A percentile compares a stretch with the other conserved stretches of the same genome.
Conservation (phyloP, 139 green algal species). For the Tetratostichococcus sp. region DNA sequence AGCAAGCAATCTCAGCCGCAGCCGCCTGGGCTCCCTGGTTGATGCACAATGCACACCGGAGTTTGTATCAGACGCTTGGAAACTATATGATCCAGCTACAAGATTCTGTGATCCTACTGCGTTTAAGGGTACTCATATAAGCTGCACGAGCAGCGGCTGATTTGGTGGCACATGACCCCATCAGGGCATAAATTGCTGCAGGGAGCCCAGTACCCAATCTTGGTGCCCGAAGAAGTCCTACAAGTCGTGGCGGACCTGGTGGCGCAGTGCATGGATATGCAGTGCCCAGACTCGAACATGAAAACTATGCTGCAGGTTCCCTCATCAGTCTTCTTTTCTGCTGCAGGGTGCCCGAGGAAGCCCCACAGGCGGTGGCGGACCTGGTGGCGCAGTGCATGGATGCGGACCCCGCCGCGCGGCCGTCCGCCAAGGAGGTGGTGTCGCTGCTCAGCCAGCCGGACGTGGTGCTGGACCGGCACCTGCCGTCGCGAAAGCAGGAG, state of each 20-base stretch:
- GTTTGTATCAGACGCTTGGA: too few relatives aligned
- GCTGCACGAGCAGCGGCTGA: too few relatives aligned
- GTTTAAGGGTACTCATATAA: too few relatives aligned
- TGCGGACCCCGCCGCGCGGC: constrained; percentile 11
- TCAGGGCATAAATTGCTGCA: too few relatives aligned
- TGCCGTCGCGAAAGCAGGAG: not conserved
- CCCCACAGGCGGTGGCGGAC: constrained; percentile 13
- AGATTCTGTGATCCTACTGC: too few relatives aligned
- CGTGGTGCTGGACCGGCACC: not conserved
- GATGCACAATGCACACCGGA: too few relatives aligned
- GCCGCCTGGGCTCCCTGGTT: not conserved
- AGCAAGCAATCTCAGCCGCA: not conserved
- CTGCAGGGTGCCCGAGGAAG: constrained; percentile 27
- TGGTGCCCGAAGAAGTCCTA: constrained; percentile 24
- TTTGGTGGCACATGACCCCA: too few relatives aligned
- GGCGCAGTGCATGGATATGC: constrained; percentile 25
- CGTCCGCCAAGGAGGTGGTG: constrained; percentile 3
- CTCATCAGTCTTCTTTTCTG: too few relatives aligned
- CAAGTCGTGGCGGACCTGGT: constrained; percentile 15
- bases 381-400: constrained; percentile 26
- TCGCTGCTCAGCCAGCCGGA: constrained; percentile 9
- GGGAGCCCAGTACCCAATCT: too few relatives aligned
- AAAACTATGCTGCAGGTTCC: too few relatives aligned
- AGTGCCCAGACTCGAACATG: too few relatives aligned
- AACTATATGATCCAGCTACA: too few relatives aligned